A percentile compares a stretch with the other conserved stretches of the same genome.
Conservation (phyloP, 495 filamentous ascomycete species). For the Penicillium dipodomyicola region DNA sequence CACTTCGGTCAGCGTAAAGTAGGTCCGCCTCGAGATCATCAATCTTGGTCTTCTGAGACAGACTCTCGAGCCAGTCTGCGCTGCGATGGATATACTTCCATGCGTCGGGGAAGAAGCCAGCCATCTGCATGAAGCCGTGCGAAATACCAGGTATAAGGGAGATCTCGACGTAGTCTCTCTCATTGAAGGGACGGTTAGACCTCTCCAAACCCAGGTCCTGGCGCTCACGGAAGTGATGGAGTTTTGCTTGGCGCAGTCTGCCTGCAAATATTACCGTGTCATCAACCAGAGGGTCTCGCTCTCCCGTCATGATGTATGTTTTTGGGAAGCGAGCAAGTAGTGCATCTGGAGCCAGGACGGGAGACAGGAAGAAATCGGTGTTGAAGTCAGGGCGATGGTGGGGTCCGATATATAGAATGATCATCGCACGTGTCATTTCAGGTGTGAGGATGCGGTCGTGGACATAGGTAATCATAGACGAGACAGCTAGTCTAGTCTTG, state of each 20-base stretch:
- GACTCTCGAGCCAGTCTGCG: slow-evolving; percentile 71
- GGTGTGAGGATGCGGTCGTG: slow-evolving; percentile 92
- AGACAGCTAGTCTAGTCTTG: slow-evolving; percentile 83
- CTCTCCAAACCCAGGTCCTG: slow-evolving; percentile 60
- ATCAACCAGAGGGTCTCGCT: slow-evolving; percentile 92
- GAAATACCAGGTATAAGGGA: slow-evolving; percentile 80
- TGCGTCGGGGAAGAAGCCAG: slow-evolving; percentile 76
- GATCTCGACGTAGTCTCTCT: slow-evolving; percentile 76
- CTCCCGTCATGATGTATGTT: slow-evolving; percentile 89
- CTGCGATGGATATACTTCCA: slow-evolving; percentile 77
- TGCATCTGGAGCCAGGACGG: slow-evolving; percentile 81
- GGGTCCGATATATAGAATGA: slow-evolving; percentile 94
- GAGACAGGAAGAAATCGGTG: slow-evolving; percentile 85
- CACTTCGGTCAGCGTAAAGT: slow-evolving; percentile 14
- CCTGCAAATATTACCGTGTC: slow-evolving; percentile 96
- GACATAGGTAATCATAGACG: slow-evolving; percentile 96
- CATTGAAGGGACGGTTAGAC: slow-evolving; percentile 59
- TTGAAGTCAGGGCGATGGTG: slow-evolving; percentile 89
- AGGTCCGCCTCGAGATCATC: slow-evolving; percentile 27
- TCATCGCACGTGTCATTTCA: slow-evolving; percentile 99
- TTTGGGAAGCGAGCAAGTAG: slow-evolving; percentile 83
- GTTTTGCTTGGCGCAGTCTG: slow-evolving; percentile 76
- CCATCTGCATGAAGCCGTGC: slow-evolving; percentile 93
- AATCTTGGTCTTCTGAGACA: slow-evolving; percentile 56
- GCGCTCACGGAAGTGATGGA: slow-evolving; percentile 59